These are phyloP conservation scores for Apiospora koreana DNA, from an alignment of 2,329 filamentous ascomycete genomes.

Conservation along the genomic window DNA sequence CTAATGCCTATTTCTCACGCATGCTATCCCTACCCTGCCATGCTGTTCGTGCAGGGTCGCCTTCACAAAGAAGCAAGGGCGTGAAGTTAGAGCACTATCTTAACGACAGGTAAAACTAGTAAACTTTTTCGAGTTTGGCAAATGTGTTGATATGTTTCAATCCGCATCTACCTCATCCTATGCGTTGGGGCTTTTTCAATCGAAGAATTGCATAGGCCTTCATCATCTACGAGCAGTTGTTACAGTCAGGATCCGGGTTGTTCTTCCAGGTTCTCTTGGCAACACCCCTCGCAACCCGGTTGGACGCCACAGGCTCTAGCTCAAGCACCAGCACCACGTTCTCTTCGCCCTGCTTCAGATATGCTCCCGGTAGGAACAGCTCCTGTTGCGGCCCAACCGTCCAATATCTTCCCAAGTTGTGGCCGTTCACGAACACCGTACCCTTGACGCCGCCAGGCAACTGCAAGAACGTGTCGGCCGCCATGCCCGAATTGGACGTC, in stretches of 20 bases:
- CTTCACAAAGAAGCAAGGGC: too few relatives aligned
- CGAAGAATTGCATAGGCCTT: too few relatives aligned
- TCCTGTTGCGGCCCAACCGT: slow-evolving; percentile 47
- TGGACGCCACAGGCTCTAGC: slow-evolving; percentile 37
- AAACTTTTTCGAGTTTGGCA: too few relatives aligned
- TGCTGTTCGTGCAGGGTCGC: too few relatives aligned
- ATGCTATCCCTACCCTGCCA: too few relatives aligned
- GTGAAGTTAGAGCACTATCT: too few relatives aligned
- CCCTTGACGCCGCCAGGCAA: slow-evolving; percentile 45
- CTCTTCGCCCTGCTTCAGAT: slow-evolving; percentile 30
- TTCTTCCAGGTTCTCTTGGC: slow-evolving; percentile 31
- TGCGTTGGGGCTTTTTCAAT: too few relatives aligned
- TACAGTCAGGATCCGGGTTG: slow-evolving; percentile 30
- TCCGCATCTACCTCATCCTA: too few relatives aligned
- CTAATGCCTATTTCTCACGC: too few relatives aligned
- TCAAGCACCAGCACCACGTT: slow-evolving; percentile 46
- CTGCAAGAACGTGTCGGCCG: slow-evolving; percentile 37
- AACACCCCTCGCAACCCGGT: slow-evolving; percentile 24
- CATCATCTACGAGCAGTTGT: background rate
- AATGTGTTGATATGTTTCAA: too few relatives aligned
- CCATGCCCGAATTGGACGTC: slow-evolving; percentile 25
- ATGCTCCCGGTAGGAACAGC: slow-evolving; percentile 45
- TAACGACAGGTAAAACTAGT: too few relatives aligned
- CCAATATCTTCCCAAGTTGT: slow-evolving; percentile 49
- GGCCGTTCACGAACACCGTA: slow-evolving; percentile 46